Conservation (phyloP, 148 eudicot genomes). For the Spergularia marina region DNA sequence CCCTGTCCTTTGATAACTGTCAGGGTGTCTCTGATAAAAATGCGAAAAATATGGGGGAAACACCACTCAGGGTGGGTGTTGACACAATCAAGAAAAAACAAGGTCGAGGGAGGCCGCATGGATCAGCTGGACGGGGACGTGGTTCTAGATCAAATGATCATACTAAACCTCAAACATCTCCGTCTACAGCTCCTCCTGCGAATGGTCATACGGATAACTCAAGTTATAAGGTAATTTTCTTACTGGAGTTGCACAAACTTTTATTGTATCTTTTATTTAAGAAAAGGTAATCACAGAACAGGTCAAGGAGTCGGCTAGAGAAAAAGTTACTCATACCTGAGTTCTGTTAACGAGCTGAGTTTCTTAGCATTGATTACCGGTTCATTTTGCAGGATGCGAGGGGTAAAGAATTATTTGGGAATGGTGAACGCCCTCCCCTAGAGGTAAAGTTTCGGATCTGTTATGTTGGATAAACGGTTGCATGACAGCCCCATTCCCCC, state of each 20-base stretch:
- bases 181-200: constrained; percentile 34
- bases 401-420: constrained; percentile 46
- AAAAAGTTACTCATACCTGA: background rate
- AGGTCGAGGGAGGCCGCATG: constrained; percentile 73
- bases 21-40: constrained; percentile 56
- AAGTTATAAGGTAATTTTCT: constrained; percentile 46
- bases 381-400: constrained; percentile 52
- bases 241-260: background rate
- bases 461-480: background rate
- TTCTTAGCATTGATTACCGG: background rate
- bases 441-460: constrained; percentile 44
- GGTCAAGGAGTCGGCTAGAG: background rate
- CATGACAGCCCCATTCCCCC: background rate
- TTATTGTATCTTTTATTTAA: no score
- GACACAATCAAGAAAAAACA: constrained; percentile 69
- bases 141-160: constrained; percentile 62
- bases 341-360: background rate
- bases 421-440: constrained; percentile 36
- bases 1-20: constrained; percentile 15
- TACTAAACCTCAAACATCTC: constrained; percentile 40
- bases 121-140: constrained; percentile 72
- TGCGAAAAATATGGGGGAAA: constrained; percentile 41
- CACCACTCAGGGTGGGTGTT: constrained; percentile 38
- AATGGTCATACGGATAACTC: constrained; percentile 72
- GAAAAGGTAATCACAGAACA: background rate